Evolutionary conservation across 202 grass and related monocot genomes (phyloP).

Genomic region (Panicum virgatum): DNA sequence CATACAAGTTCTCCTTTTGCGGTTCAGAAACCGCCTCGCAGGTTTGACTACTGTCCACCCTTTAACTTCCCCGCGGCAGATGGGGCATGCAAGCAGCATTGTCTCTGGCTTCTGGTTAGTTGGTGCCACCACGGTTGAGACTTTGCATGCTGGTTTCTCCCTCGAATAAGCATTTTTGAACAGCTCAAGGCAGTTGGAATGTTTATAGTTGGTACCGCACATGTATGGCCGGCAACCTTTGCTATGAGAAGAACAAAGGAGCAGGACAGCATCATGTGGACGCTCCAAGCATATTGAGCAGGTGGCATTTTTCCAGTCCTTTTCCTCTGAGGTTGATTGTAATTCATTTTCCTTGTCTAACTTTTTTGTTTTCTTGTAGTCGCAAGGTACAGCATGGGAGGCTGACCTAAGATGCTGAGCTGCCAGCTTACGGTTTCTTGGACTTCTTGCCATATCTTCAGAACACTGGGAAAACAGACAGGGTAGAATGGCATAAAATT

Average conservation of each 20-base stretch:
- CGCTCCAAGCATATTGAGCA: slow-evolving; percentile 64
- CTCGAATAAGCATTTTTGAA: slow-evolving; percentile 46
- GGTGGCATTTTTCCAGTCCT: slow-evolving; percentile 49
- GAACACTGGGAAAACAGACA: slow-evolving; percentile 34
- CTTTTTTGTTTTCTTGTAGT: slow-evolving; percentile 35
- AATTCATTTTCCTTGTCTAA: slow-evolving; percentile 35
- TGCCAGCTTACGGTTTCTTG: slow-evolving; percentile 7
- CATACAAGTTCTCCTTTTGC: slow-evolving; percentile 63
- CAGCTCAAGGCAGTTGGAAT: slow-evolving; percentile 64
- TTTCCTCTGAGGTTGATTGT: slow-evolving; percentile 31
- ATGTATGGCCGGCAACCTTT: slow-evolving; percentile 61
- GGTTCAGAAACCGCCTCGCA: slow-evolving; percentile 59
- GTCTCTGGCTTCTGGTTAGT: slow-evolving; percentile 39
- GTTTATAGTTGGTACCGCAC: slow-evolving; percentile 52
- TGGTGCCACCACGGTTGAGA: slow-evolving; percentile 2
- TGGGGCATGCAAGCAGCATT: slow-evolving; percentile 61
- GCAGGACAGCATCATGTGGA: slow-evolving; percentile 61
- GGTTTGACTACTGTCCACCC: slow-evolving; percentile 68
- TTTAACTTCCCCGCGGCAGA: slow-evolving; percentile 68
- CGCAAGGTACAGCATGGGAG: slow-evolving; percentile 16
- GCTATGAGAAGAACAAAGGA: slow-evolving; percentile 56
- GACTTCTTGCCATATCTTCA: slow-evolving; percentile 47
- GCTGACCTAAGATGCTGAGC: neutral
- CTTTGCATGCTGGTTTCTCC: slow-evolving; percentile 31
- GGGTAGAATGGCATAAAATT: slow-evolving; percentile 9